phyloP scores from a whole-genome alignment of 306 rosid species.

The Rosa lucieae region DNA sequence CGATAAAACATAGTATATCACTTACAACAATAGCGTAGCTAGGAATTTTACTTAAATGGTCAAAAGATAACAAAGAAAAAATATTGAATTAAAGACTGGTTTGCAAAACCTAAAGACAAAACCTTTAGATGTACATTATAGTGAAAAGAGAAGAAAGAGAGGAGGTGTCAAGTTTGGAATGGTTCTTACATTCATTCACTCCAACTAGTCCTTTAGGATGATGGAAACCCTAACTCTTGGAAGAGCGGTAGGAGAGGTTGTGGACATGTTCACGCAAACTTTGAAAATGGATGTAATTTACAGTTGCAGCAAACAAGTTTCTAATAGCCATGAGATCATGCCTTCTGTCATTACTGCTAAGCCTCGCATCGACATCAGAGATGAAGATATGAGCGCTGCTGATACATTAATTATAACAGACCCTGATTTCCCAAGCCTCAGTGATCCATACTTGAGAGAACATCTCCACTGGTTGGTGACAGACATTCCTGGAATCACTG shows the following conservation, averaged over 20 bases:
- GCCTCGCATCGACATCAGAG: constrained; percentile 80
- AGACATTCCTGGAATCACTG: constrained; percentile 90
- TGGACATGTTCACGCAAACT: constrained; percentile 73
- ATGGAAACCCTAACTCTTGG: constrained; percentile 64
- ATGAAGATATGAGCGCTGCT: constrained; percentile 70
- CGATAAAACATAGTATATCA: too few species aligned
- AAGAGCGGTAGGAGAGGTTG: constrained; percentile 87
- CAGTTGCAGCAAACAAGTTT: constrained; percentile 54
- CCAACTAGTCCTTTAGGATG: constrained; percentile 19
- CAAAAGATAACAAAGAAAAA: too few species aligned
- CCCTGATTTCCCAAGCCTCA: constrained; percentile 97
- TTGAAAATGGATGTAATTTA: constrained; percentile 69
- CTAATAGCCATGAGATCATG: constrained; percentile 75
- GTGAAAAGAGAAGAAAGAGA: too few species aligned
- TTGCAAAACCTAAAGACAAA: too few species aligned
- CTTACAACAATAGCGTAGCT: too few species aligned
- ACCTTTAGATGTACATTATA: too few species aligned
- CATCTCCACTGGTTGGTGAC: constrained; percentile 91
- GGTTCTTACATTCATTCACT: constrained; percentile 22
- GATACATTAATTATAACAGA: constrained; percentile 87
- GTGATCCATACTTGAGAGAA: constrained; percentile 77
- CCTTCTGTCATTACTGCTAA: constrained; percentile 54
- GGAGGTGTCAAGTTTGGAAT: constrained; percentile 20
- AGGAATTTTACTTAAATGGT: too few species aligned
- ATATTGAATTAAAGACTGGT: too few species aligned